Evolutionary conservation across 1,284 basidiomycete species (phyloP).

Genomic region (Rhodotorula sp.): DNA sequence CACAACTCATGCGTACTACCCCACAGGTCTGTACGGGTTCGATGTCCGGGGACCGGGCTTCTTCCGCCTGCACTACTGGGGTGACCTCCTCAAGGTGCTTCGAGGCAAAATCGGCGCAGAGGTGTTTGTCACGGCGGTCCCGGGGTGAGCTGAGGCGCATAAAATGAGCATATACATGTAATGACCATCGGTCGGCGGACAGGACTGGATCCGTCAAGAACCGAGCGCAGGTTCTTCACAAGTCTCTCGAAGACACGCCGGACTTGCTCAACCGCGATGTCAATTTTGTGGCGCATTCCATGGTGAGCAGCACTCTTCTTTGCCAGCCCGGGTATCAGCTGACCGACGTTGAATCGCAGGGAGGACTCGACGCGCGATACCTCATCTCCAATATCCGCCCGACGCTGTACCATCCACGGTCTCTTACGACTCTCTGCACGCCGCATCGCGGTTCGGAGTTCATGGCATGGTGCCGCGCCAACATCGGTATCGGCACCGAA

Average conservation of each 20-base stretch:
- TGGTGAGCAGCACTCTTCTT: constrained; percentile 56
- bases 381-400: constrained; percentile 84
- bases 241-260: constrained; percentile 66
- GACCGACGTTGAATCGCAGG: constrained; percentile 47
- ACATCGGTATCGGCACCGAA: constrained; percentile 73
- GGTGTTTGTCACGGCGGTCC: constrained; percentile 92
- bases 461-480: constrained; percentile 98
- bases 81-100: constrained; percentile 77
- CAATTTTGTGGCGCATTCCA: constrained; percentile 94
- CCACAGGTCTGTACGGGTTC: constrained; percentile 86
- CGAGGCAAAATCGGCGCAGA: constrained; percentile 81
- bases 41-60: constrained; percentile 54
- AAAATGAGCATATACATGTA: not conserved
- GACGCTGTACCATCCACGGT: constrained; percentile 76
- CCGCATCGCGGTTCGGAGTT: constrained; percentile 96
- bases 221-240: constrained; percentile 75
- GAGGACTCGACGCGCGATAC: constrained; percentile 88
- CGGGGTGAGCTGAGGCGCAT: constrained; percentile 60
- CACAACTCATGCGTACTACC: not conserved
- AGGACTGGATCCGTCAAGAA: constrained; percentile 89
- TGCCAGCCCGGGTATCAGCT: not conserved
- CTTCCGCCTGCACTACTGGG: constrained; percentile 92
- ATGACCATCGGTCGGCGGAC: constrained; percentile 9
- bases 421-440: constrained; percentile 85
- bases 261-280: constrained; percentile 63